Evolutionary conservation across 345 rosid species (phyloP).

Genomic region (Euphorbia peplus): DNA sequence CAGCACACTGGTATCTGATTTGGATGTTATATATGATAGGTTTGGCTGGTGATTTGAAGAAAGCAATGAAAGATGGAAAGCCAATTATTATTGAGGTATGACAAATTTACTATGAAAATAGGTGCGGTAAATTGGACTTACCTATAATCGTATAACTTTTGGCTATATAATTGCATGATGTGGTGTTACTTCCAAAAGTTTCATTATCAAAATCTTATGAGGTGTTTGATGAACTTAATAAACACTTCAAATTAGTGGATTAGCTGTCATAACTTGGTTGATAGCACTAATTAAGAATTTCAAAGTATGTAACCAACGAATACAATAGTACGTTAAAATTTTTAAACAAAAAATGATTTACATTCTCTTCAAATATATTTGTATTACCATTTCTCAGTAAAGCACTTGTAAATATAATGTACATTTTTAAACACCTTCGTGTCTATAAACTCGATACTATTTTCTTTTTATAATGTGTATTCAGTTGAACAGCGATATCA

Average conservation of each 20-base stretch:
- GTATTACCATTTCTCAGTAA: not conserved
- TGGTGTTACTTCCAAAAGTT: not conserved
- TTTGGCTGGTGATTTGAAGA: slow-evolving; percentile 96
- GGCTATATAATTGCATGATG: not conserved
- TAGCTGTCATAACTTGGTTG: not conserved
- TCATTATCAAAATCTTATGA: not conserved
- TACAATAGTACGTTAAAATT: not conserved
- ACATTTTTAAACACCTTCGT: not conserved
- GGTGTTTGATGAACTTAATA: not conserved
- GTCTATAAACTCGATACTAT: not conserved
- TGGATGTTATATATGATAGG: slow-evolving; percentile 45
- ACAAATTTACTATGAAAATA: not conserved
- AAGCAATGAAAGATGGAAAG: slow-evolving; percentile 99
- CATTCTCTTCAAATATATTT: not conserved
- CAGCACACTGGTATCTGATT: slow-evolving; percentile 5
- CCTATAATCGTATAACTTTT: not conserved
- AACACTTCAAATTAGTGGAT: not conserved
- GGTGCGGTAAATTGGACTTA: not conserved
- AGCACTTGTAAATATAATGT: too few relatives aligned
- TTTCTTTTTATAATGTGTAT: not conserved
- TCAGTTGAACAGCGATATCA: not conserved
- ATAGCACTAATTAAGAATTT: too few relatives aligned
- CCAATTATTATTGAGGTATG: slow-evolving; percentile 93
- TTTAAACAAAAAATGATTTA: not conserved
- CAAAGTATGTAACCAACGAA: not conserved